Percentiles rank a stretch among this genome's conserved stretches.
Conservation (phyloP, 345 rosid genomes). For the Anacardium occidentale region DNA sequence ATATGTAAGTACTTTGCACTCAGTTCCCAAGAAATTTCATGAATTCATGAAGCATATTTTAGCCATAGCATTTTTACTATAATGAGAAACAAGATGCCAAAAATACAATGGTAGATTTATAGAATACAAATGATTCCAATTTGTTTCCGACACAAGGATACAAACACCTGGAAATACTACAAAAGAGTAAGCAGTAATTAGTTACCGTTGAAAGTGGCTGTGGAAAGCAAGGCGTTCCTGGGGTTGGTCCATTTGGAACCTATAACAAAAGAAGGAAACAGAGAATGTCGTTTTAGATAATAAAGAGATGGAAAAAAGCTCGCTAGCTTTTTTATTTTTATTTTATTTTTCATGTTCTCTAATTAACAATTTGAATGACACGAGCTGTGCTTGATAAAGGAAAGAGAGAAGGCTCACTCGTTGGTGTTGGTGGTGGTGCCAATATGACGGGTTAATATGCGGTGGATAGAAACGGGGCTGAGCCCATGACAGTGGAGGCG, state of each 20-base stretch:
- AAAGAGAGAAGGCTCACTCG: constrained; percentile 27
- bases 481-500: constrained; percentile 47
- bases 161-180: constrained; percentile 25
- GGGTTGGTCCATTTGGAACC: constrained; percentile 50
- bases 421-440: constrained; percentile 62
- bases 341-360: not conserved
- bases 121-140: constrained; percentile 5
- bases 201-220: constrained; percentile 56
- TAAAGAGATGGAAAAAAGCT: too few relatives aligned
- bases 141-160: constrained; percentile 4
- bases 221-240: constrained; percentile 58
- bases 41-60: too few relatives aligned
- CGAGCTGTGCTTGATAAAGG: not conserved
- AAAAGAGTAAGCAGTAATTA: constrained; percentile 23
- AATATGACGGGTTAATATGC: constrained; percentile 42
- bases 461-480: constrained; percentile 29
- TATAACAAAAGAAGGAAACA: constrained; percentile 10
- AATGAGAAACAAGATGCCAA: too few relatives aligned
- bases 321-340: too few relatives aligned
- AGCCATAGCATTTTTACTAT: too few relatives aligned
- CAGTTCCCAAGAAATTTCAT: not conserved
- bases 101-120: not conserved
- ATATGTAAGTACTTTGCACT: too few relatives aligned
- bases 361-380: not conserved
- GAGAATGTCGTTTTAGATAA: too few relatives aligned